Evolutionary conservation across 352 stramenopile genomes (phyloP), one percentile per base, ranked within the genome.

Genomic region (Blastocystis hominis): DNA sequence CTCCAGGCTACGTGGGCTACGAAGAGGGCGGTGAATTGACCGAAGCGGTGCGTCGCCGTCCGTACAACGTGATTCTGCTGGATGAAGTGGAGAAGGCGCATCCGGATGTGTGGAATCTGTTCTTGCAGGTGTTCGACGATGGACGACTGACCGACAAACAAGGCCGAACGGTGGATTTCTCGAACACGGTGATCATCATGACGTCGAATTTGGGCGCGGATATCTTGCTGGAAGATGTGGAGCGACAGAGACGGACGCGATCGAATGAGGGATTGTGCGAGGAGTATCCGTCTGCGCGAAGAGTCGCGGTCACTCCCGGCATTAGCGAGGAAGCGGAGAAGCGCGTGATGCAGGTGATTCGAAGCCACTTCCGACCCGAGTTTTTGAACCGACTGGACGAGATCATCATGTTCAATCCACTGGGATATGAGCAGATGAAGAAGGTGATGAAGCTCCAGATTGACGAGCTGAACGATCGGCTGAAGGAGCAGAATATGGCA

Each of bases 51-150:
- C 94, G 96, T 17, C 42, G 90, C 75, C 91, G 95, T 46, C 95
- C 95, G 42, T 98, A 98, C 91, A 96, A 96, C 24, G 95, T 98
- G 64, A 92, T 98, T 4, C 90, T 98, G 46, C 92, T 98, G 79
- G 96, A 98, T 88, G 95, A 98, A 89, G 95, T 98, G 46, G 96
- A 98, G 90, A 98, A 98, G 89, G 96, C 96, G 4, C 95, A 98
- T 89, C 91, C 90, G 7, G 94, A 97, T 79, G 95, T 98, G 50
- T 91, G 98, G 50, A 98, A 97, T 70, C 91, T 98, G 81, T 87
- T 98, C 55, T 90, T 98, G 6, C 96, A 98, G 91, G 90, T 98
- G 7, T 90, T 99, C 1, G 96, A 99, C 89, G 96, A 99, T 90
- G 97, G 97, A 17, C 93, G 96, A 4, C 89, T 99, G 56, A 99